Evolutionary conservation across 345 rosid genomes (phyloP).

Genomic region (Xanthoceras sorbifolium): DNA sequence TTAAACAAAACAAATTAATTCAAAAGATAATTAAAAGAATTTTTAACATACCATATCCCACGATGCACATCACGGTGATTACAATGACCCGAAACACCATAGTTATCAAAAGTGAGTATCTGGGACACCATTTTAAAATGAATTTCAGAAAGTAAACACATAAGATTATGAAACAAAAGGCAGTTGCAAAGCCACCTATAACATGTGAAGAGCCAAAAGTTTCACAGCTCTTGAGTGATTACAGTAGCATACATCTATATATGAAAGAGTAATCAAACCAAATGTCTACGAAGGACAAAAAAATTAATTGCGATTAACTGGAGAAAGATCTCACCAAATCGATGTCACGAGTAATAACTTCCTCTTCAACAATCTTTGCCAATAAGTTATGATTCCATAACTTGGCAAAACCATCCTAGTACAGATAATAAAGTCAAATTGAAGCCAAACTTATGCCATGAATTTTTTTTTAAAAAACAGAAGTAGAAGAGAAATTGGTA

Average conservation of each 20-base stretch:
- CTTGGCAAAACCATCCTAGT: constrained; percentile 86
- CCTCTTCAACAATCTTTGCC: constrained; percentile 57
- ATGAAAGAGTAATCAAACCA: background rate
- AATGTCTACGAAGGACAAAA: background rate
- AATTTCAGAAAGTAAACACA: constrained; percentile 3
- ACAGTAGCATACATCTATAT: no score
- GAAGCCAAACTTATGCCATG: constrained; percentile 8
- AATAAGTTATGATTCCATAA: constrained; percentile 66
- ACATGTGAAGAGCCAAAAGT: background rate
- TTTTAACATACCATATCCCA: constrained; percentile 59
- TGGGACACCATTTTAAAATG: constrained; percentile 29
- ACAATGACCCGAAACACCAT: constrained; percentile 87
- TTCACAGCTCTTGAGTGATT: background rate
- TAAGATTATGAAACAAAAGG: background rate
- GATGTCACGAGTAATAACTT: constrained; percentile 49
- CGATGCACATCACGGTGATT: constrained; percentile 72
- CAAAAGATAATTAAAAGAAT: background rate
- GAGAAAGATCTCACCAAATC: constrained; percentile 49
- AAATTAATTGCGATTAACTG: background rate
- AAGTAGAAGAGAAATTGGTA: background rate
- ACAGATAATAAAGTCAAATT: constrained; percentile 17
- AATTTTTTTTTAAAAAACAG: constrained; percentile 2
- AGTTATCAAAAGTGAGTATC: constrained; percentile 74
- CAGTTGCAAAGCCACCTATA: no score
- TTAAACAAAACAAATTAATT: background rate